These are phyloP conservation scores for Bondarzewia mesenterica DNA, from an alignment of 1,284 basidiomycete genomes.

Conservation along the genomic window DNA sequence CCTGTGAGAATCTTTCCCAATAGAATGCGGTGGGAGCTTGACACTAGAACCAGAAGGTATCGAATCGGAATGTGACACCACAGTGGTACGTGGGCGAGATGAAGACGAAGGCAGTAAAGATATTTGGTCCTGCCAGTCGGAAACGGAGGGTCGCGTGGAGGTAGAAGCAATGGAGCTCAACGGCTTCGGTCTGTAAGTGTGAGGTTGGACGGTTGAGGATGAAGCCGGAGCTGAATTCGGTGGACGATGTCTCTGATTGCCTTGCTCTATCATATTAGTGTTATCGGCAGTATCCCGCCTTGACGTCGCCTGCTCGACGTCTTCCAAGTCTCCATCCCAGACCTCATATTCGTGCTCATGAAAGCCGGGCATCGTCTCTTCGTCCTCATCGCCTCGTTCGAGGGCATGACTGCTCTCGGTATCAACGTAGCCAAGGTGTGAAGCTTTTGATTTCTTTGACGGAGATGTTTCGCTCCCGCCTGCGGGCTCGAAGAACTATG, in stretches of 20 bases:
- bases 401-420: constrained; percentile 9
- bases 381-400: constrained; percentile 18
- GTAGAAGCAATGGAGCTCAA: background rate
- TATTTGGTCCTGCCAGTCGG: constrained; percentile 1
- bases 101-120: background rate
- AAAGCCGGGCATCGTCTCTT: constrained; percentile 45
- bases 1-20: background rate
- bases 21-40: background rate
- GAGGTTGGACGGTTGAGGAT: background rate
- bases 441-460: constrained; percentile 33
- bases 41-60: background rate
- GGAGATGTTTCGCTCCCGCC: constrained; percentile 18
- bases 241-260: background rate
- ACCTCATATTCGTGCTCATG: constrained; percentile 24
- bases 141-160: background rate
- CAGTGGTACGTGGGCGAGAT: background rate
- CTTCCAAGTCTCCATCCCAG: constrained; percentile 12
- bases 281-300: background rate
- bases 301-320: constrained; percentile 3
- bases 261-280: background rate
- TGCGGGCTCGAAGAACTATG: constrained; percentile 49
- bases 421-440: too few relatives aligned
- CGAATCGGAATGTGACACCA: background rate
- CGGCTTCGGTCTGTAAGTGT: background rate
- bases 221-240: constrained; percentile 5